Percentiles rank a stretch among this genome's conserved stretches.
phyloP scores from a whole-genome alignment of 73 alveolate species.

The Paramecium biaurelia region DNA sequence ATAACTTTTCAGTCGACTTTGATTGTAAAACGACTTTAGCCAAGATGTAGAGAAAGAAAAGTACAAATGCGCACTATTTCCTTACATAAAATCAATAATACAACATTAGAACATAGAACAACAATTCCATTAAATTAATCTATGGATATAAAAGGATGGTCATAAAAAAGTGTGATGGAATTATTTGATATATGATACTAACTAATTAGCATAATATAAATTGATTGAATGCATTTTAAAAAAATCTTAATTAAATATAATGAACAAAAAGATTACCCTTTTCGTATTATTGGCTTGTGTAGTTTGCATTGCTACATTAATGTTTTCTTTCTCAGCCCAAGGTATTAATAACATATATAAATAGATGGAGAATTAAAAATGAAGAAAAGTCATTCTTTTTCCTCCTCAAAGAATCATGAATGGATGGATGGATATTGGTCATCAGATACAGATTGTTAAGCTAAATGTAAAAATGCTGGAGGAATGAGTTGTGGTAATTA shows the following conservation, averaged over 20 bases:
- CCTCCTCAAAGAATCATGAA: not conserved
- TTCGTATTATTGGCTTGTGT: not conserved
- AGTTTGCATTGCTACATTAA: not conserved
- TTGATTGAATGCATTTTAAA: not conserved
- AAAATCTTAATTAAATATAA: not conserved
- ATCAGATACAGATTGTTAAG: not conserved
- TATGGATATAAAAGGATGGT: not conserved
- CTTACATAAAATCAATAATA: not conserved
- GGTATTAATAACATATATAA: not conserved
- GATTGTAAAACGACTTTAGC: not conserved
- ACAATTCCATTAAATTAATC: not conserved
- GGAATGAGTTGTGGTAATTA: slow-evolving; percentile 6
- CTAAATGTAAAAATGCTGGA: not conserved
- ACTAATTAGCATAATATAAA: not conserved
- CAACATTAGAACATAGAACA: not conserved
- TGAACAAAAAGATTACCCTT: not conserved
- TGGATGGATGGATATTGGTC: slow-evolving; percentile 33
- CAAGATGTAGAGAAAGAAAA: not conserved
- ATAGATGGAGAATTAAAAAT: not conserved
- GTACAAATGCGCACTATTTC: not conserved
- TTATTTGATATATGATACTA: not conserved
- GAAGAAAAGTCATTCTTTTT: not conserved
- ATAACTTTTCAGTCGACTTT: not conserved
- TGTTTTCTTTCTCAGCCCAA: not conserved
- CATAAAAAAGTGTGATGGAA: not conserved